Base-by-base conservation (phyloP, 2,329 filamentous ascomycete species). In the Fonsecaea erecta region DNA sequence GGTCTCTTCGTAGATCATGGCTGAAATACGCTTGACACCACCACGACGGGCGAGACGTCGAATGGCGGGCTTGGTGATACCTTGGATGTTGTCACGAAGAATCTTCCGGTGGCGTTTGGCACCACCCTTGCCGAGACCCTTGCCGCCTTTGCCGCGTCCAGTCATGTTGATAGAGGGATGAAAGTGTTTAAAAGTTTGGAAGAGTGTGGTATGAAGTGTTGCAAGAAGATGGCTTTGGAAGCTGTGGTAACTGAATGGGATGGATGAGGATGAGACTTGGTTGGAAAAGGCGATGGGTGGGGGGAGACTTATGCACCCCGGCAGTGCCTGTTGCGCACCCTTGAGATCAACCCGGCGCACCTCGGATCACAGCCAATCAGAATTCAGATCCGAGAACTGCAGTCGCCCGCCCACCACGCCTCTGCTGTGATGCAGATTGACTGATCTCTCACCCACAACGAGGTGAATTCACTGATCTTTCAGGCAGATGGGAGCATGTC, bases 21-120 rank as follows among this genome's bases (percentile, higher is more conserved):
- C 93, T 77, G 93, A 97, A 78, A 97, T 97, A 96, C 93, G 93
- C 92, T 97, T 97, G 87, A 97, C 93, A 93, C 93, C 93, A 83
- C 93, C 93, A 95, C 93, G 93, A 84, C 93, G 93, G 73, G 93
- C 93, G 80, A 97, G 93, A 96, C 93, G 93, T 77, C 93, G 90
- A 83, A 97, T 97, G 77, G 93, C 93, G 76, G 93, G 93, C 91
- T 97, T 97, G 78, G 93, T 97, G 80, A 97, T 97, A 84, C 93
- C 93, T 86, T 97, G 93, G 79, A 97, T 97, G 91, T 97, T 97
- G 90, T 97, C 93, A 84, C 93, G 92, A 82, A 97, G 88, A 86
- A 97, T 97, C 57, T 97, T 97, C 78, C 94, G 90, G 85, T 97
- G 93, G 84, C 93, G 93, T 91, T 97, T 98, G 83, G 94, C 94